Percentiles rank a stretch among this genome's conserved stretches.
Conservation (phyloP, 2,329 filamentous ascomycete species). For the Neospermospora avenae region DNA sequence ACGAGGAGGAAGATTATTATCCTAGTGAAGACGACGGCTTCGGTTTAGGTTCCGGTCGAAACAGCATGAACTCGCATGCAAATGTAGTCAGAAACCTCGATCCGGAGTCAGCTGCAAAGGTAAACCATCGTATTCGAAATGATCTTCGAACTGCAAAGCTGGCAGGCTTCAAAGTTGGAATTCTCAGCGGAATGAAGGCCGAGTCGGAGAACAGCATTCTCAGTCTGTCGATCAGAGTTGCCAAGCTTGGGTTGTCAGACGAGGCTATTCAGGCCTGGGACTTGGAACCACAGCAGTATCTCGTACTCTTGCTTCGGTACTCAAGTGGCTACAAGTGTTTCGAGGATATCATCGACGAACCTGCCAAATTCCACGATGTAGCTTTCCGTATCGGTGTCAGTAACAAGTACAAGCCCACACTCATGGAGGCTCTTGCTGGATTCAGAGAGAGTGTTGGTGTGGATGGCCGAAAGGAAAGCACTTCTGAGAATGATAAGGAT, state of each 20-base stretch:
- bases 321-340: constrained; percentile 57
- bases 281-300: constrained; percentile 61
- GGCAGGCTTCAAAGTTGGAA: constrained; percentile 68
- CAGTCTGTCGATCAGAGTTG: constrained; percentile 65
- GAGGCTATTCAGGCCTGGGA: constrained; percentile 78
- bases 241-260: constrained; percentile 68
- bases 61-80: background rate
- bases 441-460: constrained; percentile 34
- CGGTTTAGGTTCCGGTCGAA: background rate
- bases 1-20: constrained; percentile 20
- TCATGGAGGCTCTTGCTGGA: constrained; percentile 38
- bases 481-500: background rate
- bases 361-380: constrained; percentile 40
- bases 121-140: constrained; percentile 43
- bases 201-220: constrained; percentile 47
- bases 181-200: constrained; percentile 48
- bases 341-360: constrained; percentile 47
- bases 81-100: constrained; percentile 11
- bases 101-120: constrained; percentile 15
- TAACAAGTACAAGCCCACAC: constrained; percentile 67
- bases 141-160: constrained; percentile 61
- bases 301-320: constrained; percentile 70
- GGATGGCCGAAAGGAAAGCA: constrained; percentile 21
- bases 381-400: constrained; percentile 69
- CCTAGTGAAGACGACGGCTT: constrained; percentile 24